phyloP scores from a whole-genome alignment of 108 stramenopile species.

The Nitzschia sp. region DNA sequence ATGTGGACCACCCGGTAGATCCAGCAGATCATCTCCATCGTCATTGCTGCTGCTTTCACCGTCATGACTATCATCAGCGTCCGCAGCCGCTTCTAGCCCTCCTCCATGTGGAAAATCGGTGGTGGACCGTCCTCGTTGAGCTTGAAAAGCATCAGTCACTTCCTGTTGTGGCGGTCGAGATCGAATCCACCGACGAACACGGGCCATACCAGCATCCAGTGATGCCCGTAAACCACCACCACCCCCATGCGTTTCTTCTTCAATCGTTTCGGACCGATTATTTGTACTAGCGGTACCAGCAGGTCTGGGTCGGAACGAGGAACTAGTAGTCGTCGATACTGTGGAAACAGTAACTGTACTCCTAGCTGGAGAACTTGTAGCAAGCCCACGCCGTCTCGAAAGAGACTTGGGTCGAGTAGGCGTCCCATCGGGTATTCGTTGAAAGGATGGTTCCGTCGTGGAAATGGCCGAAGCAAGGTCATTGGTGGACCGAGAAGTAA shows the following conservation, averaged over 20 bases:
- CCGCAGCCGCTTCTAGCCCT: neutral
- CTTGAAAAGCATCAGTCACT: neutral
- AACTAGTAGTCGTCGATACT: neutral
- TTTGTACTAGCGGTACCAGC: neutral
- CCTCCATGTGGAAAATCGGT: neutral
- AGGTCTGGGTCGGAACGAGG: neutral
- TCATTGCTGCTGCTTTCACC: neutral
- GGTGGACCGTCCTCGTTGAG: neutral
- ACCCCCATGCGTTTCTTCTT: neutral
- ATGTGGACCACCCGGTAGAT: neutral
- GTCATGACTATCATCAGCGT: neutral
- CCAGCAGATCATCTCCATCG: constrained; percentile 6
- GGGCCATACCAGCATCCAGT: constrained; percentile 68
- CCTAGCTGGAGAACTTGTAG: neutral
- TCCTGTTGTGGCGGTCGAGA: constrained; percentile 29
- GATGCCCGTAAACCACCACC: constrained; percentile 24
- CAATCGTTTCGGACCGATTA: neutral
- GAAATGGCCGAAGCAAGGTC: neutral
- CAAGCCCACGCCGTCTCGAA: neutral
- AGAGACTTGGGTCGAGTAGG: neutral
- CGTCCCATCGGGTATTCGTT: neutral
- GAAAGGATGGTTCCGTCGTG: neutral
- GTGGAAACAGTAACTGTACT: neutral
- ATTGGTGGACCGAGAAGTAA: too few species aligned
- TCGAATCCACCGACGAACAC: constrained; percentile 59